Percentiles rank a stretch among this genome's conserved stretches.
Evolutionary conservation across 2,329 filamentous ascomycete genomes (phyloP).

Genomic region (Diaporthe citri): DNA sequence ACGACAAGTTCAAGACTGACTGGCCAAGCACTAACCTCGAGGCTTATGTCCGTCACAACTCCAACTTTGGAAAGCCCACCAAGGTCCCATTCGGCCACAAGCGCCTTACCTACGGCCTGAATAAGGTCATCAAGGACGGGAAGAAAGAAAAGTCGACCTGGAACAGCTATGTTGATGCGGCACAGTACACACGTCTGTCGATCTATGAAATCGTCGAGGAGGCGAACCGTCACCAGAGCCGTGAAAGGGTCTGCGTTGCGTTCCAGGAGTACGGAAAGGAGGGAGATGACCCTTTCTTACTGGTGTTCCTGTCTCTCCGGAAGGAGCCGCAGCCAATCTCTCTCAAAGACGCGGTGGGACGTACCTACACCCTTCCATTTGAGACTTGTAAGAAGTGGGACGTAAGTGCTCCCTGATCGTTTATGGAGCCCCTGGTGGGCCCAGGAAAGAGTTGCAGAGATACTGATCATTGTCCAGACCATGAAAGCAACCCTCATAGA

Average conservation of each 20-base stretch:
- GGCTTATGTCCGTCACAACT: neutral
- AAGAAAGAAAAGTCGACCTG: slow-evolving; percentile 9
- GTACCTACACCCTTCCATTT: slow-evolving; percentile 30
- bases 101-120: slow-evolving; percentile 33
- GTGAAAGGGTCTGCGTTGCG: slow-evolving; percentile 31
- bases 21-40: slow-evolving; percentile 12
- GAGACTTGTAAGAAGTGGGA: slow-evolving; percentile 23
- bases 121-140: slow-evolving; percentile 6
- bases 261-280: neutral
- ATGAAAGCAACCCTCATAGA: neutral
- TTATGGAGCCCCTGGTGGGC: neutral
- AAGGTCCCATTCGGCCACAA: slow-evolving; percentile 36
- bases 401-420: neutral
- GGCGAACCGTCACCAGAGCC: slow-evolving; percentile 30
- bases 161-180: slow-evolving; percentile 11
- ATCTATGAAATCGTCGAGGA: slow-evolving; percentile 16
- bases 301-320: slow-evolving; percentile 33
- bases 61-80: neutral
- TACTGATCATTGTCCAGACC: neutral
- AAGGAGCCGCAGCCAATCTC: slow-evolving; percentile 33
- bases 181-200: neutral
- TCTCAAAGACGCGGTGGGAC: slow-evolving; percentile 23
- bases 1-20: slow-evolving; percentile 32
- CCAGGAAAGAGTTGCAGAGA: neutral
- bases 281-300: neutral